Conservation (phyloP, 2,329 filamentous ascomycete species). For the Laburnicola sp. region DNA sequence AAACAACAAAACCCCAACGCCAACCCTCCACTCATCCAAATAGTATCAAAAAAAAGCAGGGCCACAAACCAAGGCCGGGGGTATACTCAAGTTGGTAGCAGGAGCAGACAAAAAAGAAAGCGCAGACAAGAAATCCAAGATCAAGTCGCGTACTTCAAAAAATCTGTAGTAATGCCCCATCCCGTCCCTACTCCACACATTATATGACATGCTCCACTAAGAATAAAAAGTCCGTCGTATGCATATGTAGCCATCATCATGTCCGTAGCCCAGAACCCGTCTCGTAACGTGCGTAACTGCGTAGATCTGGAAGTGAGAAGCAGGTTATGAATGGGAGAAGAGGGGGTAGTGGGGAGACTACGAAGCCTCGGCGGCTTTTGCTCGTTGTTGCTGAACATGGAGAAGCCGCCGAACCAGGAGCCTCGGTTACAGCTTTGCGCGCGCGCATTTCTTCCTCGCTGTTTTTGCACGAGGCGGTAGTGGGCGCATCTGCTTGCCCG, state of each 20-base stretch:
- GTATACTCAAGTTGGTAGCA: constrained; percentile 2
- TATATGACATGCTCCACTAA: too few species aligned
- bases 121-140: neutral
- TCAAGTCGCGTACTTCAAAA: neutral
- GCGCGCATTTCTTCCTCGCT: constrained; percentile 45
- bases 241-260: too few species aligned
- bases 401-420: constrained; percentile 51
- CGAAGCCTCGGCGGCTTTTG: constrained; percentile 26
- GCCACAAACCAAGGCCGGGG: neutral
- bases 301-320: neutral
- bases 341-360: neutral
- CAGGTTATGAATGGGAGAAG: neutral
- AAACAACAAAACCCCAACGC: neutral
- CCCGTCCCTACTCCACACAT: too few species aligned
- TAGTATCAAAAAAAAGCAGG: neutral
- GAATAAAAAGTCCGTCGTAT: too few species aligned
- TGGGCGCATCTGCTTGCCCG: constrained; percentile 74
- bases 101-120: constrained; percentile 3
- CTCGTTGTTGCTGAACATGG: constrained; percentile 44
- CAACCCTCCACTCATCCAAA: neutral
- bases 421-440: constrained; percentile 50
- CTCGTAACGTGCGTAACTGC: constrained; percentile 5
- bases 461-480: constrained; percentile 85
- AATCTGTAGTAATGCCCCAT: neutral
- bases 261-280: too few species aligned